Percentiles rank a stretch among this genome's conserved stretches.
phyloP scores from a whole-genome alignment of 1,284 basidiomycete species.

The Puccinia coronata region DNA sequence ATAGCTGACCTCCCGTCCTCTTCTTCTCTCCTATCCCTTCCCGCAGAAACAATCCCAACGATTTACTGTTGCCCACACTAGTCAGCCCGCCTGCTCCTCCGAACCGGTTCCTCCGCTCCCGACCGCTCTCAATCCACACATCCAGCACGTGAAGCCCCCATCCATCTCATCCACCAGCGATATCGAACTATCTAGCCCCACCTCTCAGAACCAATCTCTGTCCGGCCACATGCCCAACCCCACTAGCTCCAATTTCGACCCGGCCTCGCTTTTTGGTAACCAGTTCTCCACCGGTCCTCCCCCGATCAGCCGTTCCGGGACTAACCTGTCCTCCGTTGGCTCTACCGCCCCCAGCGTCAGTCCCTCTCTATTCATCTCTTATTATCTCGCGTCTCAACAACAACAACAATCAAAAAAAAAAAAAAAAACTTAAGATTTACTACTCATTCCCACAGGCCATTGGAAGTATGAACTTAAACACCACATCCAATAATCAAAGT shows the following conservation, averaged over 20 bases:
- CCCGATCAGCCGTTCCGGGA: constrained; percentile 21
- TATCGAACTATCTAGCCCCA: neutral
- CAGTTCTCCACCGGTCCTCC: constrained; percentile 19
- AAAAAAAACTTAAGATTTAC: neutral
- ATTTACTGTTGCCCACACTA: neutral
- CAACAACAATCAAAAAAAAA: too few species aligned
- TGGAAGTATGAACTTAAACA: constrained; percentile 5
- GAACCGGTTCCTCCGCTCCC: constrained; percentile 17
- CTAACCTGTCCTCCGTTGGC: constrained; percentile 19
- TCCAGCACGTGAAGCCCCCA: neutral
- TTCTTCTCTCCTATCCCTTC: neutral
- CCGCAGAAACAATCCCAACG: constrained; percentile 11
- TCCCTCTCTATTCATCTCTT: neutral
- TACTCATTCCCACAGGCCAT: neutral
- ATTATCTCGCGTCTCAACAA: too few species aligned
- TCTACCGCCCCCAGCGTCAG: constrained; percentile 23
- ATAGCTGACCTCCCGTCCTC: neutral
- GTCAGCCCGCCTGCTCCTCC: neutral
- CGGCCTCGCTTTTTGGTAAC: neutral
- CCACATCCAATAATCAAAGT: neutral
- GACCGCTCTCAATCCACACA: neutral
- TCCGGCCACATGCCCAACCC: constrained; percentile 17
- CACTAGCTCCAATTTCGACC: neutral
- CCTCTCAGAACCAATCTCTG: neutral
- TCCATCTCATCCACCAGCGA: constrained; percentile 23